Percentiles rank a stretch among this genome's conserved stretches.
These are phyloP conservation scores for Globisporangium spiculum DNA, from an alignment of 352 stramenopile genomes.

Conservation along the genomic window DNA sequence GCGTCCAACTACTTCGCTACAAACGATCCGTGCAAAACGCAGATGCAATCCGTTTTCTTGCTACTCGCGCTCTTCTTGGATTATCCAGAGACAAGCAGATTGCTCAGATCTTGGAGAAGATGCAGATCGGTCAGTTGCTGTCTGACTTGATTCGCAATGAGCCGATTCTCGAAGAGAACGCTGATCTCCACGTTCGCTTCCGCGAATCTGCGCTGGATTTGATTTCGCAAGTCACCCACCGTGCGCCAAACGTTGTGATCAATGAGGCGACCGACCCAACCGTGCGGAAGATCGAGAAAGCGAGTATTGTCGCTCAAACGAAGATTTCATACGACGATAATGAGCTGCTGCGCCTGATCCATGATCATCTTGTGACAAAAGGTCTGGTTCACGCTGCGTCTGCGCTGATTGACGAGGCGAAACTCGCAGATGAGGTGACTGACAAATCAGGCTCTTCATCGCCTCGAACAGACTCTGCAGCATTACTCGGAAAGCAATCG, in stretches of 20 bases:
- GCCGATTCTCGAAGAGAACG: conserved; percentile 82
- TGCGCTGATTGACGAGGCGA: conserved; percentile 47
- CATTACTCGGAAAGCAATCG: conserved; percentile 17
- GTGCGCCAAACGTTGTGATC: conserved; percentile 78
- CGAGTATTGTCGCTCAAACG: conserved; percentile 85
- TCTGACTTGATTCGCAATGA: conserved; percentile 87
- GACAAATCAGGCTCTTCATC: conserved; percentile 12
- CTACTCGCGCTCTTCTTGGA: conserved; percentile 77
- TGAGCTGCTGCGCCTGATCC: conserved; percentile 81
- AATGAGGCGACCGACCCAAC: conserved; percentile 87
- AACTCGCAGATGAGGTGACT: conserved; percentile 23
- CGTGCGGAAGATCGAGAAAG: conserved; percentile 87
- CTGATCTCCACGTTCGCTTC: conserved; percentile 84
- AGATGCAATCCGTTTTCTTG: conserved; percentile 79
- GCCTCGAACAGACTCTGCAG: conserved; percentile 13
- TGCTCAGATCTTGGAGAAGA: conserved; percentile 89
- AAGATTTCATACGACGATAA: conserved; percentile 82
- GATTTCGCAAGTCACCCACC: conserved; percentile 85
- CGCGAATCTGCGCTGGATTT: conserved; percentile 84
- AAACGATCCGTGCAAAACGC: conserved; percentile 85
- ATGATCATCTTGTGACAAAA: conserved; percentile 79
- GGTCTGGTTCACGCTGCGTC: conserved; percentile 58
- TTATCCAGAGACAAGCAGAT: conserved; percentile 86
- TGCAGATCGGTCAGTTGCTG: conserved; percentile 83
- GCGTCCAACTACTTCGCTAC: conserved; percentile 84